phyloP scores from a whole-genome alignment of 2,329 filamentous ascomycete species.

The Diplodia sapinea region DNA sequence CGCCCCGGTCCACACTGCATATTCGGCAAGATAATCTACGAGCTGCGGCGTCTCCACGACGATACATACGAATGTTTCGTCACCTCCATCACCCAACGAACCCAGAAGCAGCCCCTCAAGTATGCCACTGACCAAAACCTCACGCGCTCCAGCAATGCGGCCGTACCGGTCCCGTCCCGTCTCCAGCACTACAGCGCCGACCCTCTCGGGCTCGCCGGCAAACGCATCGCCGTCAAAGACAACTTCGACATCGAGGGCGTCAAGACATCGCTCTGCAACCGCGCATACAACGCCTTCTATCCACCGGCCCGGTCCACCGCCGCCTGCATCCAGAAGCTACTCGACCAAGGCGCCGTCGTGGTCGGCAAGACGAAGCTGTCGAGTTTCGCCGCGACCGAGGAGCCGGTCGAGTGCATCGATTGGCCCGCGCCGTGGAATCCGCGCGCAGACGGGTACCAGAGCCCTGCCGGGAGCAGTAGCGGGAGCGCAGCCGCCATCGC shows the following conservation, averaged over 20 bases:
- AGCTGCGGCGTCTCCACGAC: neutral
- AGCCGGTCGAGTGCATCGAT: constrained; percentile 43
- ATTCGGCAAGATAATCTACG: neutral
- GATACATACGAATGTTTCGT: neutral
- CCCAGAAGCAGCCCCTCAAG: neutral
- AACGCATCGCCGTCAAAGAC: constrained; percentile 39
- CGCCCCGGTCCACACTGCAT: neutral
- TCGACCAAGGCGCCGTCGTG: constrained; percentile 27
- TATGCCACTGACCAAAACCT: neutral
- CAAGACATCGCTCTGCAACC: constrained; percentile 33
- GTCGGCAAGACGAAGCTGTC: constrained; percentile 34
- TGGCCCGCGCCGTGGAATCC: constrained; percentile 50
- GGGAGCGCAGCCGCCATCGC: constrained; percentile 18
- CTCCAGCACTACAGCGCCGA: neutral
- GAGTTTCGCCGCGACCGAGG: constrained; percentile 34
- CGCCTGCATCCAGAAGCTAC: neutral
- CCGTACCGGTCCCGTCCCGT: constrained; percentile 3
- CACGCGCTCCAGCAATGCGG: neutral
- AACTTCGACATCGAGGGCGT: constrained; percentile 36
- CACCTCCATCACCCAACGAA: neutral
- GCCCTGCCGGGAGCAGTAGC: neutral
- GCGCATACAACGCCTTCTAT: constrained; percentile 31
- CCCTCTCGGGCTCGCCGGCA: neutral
- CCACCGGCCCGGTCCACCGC: constrained; percentile 7
- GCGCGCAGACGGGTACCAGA: constrained; percentile 44